Conservation (phyloP, 345 rosid genomes). For the Gynandropsis gynandra region DNA sequence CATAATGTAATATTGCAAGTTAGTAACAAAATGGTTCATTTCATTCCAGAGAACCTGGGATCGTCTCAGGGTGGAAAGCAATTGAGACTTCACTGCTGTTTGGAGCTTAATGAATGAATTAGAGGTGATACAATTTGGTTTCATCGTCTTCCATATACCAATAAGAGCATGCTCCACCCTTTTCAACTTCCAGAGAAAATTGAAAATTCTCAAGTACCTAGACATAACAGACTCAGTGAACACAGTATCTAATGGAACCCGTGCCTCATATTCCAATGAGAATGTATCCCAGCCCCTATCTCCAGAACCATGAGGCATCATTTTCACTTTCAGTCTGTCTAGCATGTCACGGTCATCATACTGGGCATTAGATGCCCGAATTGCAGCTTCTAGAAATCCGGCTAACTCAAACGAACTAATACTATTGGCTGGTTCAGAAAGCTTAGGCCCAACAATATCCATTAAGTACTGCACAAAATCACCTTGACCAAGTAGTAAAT, state of each 20-base stretch:
- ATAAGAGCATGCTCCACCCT: slow-evolving; percentile 94
- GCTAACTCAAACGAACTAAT: slow-evolving; percentile 93
- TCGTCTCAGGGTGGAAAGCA: slow-evolving; percentile 74
- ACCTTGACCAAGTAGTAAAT: slow-evolving; percentile 93
- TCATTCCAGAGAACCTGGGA: slow-evolving; percentile 97
- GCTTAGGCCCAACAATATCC: slow-evolving; percentile 91
- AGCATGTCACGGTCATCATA: slow-evolving; percentile 89
- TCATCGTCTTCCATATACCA: slow-evolving; percentile 98
- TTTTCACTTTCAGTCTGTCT: slow-evolving; percentile 83
- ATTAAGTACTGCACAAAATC: slow-evolving; percentile 94
- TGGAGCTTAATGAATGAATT: slow-evolving; percentile 71
- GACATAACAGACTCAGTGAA: slow-evolving; percentile 86
- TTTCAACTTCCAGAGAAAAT: slow-evolving; percentile 94
- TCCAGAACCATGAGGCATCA: slow-evolving; percentile 91
- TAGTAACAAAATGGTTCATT: slow-evolving; percentile 95
- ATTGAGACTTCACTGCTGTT: slow-evolving; percentile 56
- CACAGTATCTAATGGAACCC: slow-evolving; percentile 86
- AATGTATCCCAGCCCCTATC: slow-evolving; percentile 98
- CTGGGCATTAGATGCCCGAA: slow-evolving; percentile 95
- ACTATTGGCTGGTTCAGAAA: slow-evolving; percentile 95
- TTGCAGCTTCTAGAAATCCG: slow-evolving; percentile 85
- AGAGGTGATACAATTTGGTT: slow-evolving; percentile 89
- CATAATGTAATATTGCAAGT: slow-evolving; percentile 97
- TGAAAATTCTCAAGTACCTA: slow-evolving; percentile 77
- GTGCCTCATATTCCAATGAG: slow-evolving; percentile 90